A percentile compares a stretch with the other conserved stretches of the same genome.
Conservation (phyloP, 108 stramenopile species). For the Skeletonema marinoi region DNA sequence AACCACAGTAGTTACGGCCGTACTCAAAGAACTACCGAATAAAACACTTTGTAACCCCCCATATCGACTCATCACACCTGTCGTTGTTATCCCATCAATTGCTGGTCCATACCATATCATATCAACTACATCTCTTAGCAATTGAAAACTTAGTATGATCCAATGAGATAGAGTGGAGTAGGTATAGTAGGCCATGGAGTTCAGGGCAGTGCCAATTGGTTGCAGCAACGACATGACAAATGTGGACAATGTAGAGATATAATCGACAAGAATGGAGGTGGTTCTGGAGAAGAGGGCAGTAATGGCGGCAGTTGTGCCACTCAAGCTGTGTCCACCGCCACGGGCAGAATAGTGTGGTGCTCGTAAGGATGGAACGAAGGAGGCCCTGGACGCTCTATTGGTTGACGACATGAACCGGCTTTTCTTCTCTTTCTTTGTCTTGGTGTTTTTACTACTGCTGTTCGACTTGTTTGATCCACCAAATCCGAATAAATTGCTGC, state of each 20-base stretch:
- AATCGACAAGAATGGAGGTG: background rate
- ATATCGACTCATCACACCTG: background rate
- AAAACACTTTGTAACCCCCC: background rate
- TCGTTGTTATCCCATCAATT: background rate
- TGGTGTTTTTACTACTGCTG: background rate
- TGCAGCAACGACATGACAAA: background rate
- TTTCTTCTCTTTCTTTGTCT: background rate
- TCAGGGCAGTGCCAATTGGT: background rate
- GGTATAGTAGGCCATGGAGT: background rate
- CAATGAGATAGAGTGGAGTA: background rate
- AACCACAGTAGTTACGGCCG: background rate
- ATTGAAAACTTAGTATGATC: background rate
- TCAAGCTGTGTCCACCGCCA: background rate
- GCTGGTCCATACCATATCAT: background rate
- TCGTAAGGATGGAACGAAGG: conserved; percentile 1
- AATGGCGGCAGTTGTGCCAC: background rate
- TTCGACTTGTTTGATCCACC: background rate
- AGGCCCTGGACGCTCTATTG: background rate
- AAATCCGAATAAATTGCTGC: background rate
- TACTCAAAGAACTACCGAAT: background rate
- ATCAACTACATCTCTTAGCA: background rate
- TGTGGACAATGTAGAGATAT: background rate
- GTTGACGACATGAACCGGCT: background rate
- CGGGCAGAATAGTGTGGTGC: background rate
- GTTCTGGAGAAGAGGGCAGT: background rate